Evolutionary conservation across 805 yeast genomes (phyloP).

Genomic region (Metschnikowia sp.): DNA sequence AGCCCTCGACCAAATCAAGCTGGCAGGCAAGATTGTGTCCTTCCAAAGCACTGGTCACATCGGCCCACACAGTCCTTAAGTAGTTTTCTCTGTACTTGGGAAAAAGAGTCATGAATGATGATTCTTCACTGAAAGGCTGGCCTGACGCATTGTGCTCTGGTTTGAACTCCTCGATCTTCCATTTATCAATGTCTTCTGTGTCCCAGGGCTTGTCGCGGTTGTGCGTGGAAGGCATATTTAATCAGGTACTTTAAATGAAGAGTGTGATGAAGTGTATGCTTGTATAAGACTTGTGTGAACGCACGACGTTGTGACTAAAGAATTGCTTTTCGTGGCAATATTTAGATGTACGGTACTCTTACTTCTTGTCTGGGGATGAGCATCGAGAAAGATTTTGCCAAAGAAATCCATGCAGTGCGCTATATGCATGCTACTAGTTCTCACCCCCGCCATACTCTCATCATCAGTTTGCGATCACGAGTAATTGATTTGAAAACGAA

Average conservation of each 20-base stretch:
- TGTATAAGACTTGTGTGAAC: too few relatives aligned
- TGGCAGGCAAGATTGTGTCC: conserved; percentile 76
- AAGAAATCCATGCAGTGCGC: not conserved
- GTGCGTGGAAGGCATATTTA: conserved; percentile 82
- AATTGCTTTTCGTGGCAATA: not conserved
- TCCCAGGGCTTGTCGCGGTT: conserved; percentile 98
- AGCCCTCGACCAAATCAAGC: conserved; percentile 89
- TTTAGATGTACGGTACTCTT: too few relatives aligned
- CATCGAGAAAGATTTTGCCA: conserved; percentile 9
- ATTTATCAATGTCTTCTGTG: conserved; percentile 89
- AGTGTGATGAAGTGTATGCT: too few relatives aligned
- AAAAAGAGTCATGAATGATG: conserved; percentile 89
- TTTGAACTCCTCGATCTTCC: conserved; percentile 84
- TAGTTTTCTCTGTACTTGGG: conserved; percentile 96
- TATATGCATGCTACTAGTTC: conserved; percentile 1
- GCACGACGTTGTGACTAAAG: not conserved
- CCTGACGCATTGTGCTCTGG: conserved; percentile 89
- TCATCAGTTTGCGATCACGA: not conserved
- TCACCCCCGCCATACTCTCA: not conserved
- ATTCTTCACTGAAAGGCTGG: conserved; percentile 88
- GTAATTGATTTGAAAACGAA: not conserved
- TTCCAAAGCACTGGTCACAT: conserved; percentile 78
- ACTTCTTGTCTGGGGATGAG: conserved; percentile 1
- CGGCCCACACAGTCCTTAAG: conserved; percentile 87
- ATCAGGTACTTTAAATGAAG: too few relatives aligned